Percentiles rank a stretch among this genome's conserved stretches.
These are phyloP conservation scores for Casuarina glauca DNA, from an alignment of 306 rosid genomes.

Conservation along the genomic window DNA sequence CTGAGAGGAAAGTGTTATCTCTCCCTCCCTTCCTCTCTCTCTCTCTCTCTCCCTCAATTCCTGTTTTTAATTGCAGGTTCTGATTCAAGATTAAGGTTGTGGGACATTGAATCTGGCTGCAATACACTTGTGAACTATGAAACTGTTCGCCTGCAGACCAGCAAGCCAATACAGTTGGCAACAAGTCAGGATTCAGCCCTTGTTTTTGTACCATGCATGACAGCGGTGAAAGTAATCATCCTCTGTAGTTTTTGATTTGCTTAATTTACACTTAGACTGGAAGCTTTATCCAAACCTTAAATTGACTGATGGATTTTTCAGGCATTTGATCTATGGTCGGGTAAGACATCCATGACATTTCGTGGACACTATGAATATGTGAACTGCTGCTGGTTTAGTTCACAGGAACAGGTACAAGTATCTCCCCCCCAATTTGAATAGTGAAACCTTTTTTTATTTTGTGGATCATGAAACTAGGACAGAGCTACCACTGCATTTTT, in stretches of 20 bases:
- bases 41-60: constrained; percentile 5
- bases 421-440: constrained; percentile 20
- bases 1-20: background rate
- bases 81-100: constrained; percentile 89
- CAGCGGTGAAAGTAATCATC: constrained; percentile 67
- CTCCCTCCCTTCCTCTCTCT: background rate
- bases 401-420: constrained; percentile 72
- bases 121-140: constrained; percentile 94
- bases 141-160: constrained; percentile 80
- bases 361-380: constrained; percentile 86
- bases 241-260: constrained; percentile 12
- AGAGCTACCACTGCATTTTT: constrained; percentile 1
- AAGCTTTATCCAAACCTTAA: constrained; percentile 20
- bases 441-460: constrained; percentile 8
- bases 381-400: constrained; percentile 81
- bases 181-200: constrained; percentile 64
- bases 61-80: constrained; percentile 57
- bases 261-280: constrained; percentile 16
- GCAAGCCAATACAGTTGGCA: constrained; percentile 89
- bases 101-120: constrained; percentile 92
- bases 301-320: constrained; percentile 40
- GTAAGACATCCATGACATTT: constrained; percentile 55
- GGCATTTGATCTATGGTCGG: constrained; percentile 93
- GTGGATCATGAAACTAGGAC: constrained; percentile 12
- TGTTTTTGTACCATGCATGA: constrained; percentile 96